Evolutionary conservation across 306 rosid species (phyloP).

Genomic region (Prunus fruticosa): DNA sequence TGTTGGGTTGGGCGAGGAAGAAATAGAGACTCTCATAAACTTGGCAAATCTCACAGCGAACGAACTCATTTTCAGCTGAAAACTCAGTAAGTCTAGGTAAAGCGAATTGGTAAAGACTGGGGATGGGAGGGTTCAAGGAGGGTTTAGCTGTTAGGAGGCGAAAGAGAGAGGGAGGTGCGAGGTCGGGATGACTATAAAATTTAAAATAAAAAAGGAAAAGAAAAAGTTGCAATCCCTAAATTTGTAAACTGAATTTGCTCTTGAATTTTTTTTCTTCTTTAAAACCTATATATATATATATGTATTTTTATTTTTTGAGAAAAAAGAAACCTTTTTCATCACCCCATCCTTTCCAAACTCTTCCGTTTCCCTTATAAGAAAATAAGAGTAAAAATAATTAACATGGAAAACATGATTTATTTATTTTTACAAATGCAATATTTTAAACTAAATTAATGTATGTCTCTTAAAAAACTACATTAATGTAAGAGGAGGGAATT

Average conservation of each 20-base stretch:
- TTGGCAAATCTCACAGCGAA: slow-evolving; percentile 43
- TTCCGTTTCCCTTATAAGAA: too few relatives aligned
- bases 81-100: not conserved
- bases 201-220: not conserved
- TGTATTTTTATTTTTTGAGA: too few relatives aligned
- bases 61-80: slow-evolving; percentile 51
- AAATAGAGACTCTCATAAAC: slow-evolving; percentile 40
- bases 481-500: too few relatives aligned
- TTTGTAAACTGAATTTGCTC: not conserved
- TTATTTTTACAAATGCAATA: too few relatives aligned
- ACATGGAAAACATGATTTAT: too few relatives aligned
- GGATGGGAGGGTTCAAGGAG: slow-evolving; percentile 12
- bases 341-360: too few relatives aligned
- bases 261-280: not conserved
- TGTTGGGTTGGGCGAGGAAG: slow-evolving; percentile 29
- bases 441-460: too few relatives aligned
- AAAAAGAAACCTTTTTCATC: too few relatives aligned
- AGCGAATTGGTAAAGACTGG: not conserved
- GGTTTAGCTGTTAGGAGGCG: not conserved
- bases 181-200: not conserved
- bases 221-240: not conserved
- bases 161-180: not conserved
- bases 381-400: too few relatives aligned
- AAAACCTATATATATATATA: too few relatives aligned
- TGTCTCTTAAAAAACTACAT: too few relatives aligned